Base-by-base conservation (phyloP, 257 asterid species). In the Hygrophila difformis region DNA sequence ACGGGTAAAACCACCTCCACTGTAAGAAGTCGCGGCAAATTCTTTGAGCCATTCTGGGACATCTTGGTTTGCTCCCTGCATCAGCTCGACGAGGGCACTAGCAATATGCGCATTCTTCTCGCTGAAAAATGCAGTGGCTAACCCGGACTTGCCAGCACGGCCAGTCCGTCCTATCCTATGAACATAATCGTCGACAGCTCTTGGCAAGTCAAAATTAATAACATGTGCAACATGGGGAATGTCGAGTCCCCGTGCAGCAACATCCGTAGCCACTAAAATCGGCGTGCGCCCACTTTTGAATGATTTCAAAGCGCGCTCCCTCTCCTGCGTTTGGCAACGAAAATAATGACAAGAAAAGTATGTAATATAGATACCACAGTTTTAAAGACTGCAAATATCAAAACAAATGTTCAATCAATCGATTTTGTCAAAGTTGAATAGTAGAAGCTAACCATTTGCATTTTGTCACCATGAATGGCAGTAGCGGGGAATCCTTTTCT, bases 131-230 rank as follows among this genome's bases (percentile, higher is more conserved):
- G 93, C 94, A 0, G 94, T 84, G 11, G 93, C 94, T 14, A 77
- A 21, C 1, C 94, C 94, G 8, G 94, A 68, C 67, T 80, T 80
- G 16, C 93, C 94, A 21, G 93, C 94, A 48, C 94, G 85, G 1
- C 94, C 94, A 16, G 94, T 84, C 12, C 94, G 64, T 5, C 94
- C 94, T 2, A 84, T 80, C 70, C 94, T 61, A 77, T 84, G 94
- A 12, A 84, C 94, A 37, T 84, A 84, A 47, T 77, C 77, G 11
- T 66, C 79, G 28, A 80, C 59, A 20, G 28, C 54, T 59, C 75
- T 68, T 2, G 94, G 94, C 76, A 84, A 51, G 68, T 84, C 94
- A 10, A 60, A 84, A 39, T 84, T 84, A 29, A 84, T 66, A 8
- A 80, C 93, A 34, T 84, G 94, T 12, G 83, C 82, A 36, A 84